Conservation (phyloP, 2,329 filamentous ascomycete species). For the Phaeosphaeriaceae sp. region DNA sequence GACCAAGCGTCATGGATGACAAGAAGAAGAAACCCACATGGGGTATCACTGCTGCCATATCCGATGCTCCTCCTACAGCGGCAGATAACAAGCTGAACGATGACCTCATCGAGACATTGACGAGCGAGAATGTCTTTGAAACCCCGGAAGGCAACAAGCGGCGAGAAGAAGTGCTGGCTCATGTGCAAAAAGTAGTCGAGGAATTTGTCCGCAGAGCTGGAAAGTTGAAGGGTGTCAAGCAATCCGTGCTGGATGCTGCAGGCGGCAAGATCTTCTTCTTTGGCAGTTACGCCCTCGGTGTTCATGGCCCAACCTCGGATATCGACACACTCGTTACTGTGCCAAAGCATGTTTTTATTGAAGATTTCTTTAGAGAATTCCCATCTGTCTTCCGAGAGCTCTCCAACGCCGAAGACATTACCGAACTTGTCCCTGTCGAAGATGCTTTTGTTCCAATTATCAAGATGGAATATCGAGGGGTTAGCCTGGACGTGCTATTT, state of each 20-base stretch:
- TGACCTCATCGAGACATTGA: slow-evolving; percentile 81
- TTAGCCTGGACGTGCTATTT: slow-evolving; percentile 91
- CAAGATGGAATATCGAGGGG: slow-evolving; percentile 88
- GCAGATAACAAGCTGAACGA: slow-evolving; percentile 79
- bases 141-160: slow-evolving; percentile 73
- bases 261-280: slow-evolving; percentile 95
- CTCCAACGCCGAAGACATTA: slow-evolving; percentile 78
- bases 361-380: slow-evolving; percentile 92
- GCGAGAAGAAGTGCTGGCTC: slow-evolving; percentile 74
- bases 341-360: slow-evolving; percentile 84
- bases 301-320: slow-evolving; percentile 92
- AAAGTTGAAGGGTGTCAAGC: slow-evolving; percentile 73
- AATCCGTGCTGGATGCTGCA: slow-evolving; percentile 79
- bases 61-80: slow-evolving; percentile 74
- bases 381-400: slow-evolving; percentile 79
- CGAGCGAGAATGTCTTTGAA: slow-evolving; percentile 91
- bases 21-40: slow-evolving; percentile 49
- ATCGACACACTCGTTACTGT: slow-evolving; percentile 95
- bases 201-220: slow-evolving; percentile 88
- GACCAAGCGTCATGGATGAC: slow-evolving; percentile 37
- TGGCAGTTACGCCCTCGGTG: slow-evolving; percentile 92
- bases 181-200: slow-evolving; percentile 79
- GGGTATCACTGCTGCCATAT: slow-evolving; percentile 87
- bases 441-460: slow-evolving; percentile 97
- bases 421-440: slow-evolving; percentile 81